Conservation (phyloP, 257 asterid genomes). For the Parsonsia alboflavescens region DNA sequence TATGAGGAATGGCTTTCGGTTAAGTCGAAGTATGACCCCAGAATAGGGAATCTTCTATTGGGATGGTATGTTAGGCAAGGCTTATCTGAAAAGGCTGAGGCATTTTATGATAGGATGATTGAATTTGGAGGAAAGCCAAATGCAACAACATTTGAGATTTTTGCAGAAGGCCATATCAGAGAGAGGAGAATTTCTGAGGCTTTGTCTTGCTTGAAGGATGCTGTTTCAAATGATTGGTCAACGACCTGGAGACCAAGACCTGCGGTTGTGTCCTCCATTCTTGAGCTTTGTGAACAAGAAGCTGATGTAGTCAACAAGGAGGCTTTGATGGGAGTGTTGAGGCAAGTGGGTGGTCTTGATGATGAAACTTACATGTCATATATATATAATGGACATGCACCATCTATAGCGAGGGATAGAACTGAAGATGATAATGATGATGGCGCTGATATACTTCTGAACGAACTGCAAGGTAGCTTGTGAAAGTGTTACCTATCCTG, state of each 20-base stretch:
- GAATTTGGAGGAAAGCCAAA: constrained; percentile 71
- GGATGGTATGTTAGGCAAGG: constrained; percentile 58
- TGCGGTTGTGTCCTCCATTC: constrained; percentile 38
- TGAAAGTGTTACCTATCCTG: constrained; percentile 25
- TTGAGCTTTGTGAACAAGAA: constrained; percentile 50
- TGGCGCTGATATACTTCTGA: constrained; percentile 31
- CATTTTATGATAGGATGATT: constrained; percentile 60
- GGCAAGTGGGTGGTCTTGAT: constrained; percentile 51
- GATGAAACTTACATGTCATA: constrained; percentile 48
- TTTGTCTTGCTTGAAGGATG: constrained; percentile 63
- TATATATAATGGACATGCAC: constrained; percentile 20
- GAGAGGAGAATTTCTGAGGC: constrained; percentile 55
- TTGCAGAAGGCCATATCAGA: constrained; percentile 62
- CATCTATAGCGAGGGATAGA: constrained; percentile 17
- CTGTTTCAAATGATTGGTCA: constrained; percentile 50
- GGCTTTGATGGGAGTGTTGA: constrained; percentile 44
- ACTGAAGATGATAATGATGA: constrained; percentile 30
- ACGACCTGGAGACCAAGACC: constrained; percentile 77
- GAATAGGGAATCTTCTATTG: constrained; percentile 70
- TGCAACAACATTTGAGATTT: constrained; percentile 78
- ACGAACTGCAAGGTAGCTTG: constrained; percentile 60
- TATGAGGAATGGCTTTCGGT: constrained; percentile 77
- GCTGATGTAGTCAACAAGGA: constrained; percentile 46
- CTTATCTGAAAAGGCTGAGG: constrained; percentile 42
- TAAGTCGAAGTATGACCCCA: constrained; percentile 55